A percentile compares a stretch with the other conserved stretches of the same genome.
Evolutionary conservation across 305 asterid species (phyloP).

Genomic region (Plantago coronopus): DNA sequence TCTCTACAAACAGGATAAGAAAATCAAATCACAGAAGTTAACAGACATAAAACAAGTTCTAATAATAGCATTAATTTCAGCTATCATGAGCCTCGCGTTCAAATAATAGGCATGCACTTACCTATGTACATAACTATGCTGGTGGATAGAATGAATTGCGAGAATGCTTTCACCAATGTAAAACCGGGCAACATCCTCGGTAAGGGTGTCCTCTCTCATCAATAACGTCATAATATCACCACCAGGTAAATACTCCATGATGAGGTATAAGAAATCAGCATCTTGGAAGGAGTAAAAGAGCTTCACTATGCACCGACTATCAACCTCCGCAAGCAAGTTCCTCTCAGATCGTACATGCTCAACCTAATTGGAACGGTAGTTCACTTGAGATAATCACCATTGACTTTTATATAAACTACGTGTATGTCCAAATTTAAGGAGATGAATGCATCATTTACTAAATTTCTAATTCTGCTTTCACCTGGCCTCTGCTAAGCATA

Average conservation of each 20-base stretch:
- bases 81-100: neutral
- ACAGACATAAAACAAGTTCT: neutral
- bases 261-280: slow-evolving; percentile 77
- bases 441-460: slow-evolving; percentile 1
- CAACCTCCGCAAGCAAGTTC: slow-evolving; percentile 94
- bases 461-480: slow-evolving; percentile 22
- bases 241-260: slow-evolving; percentile 97
- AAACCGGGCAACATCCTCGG: slow-evolving; percentile 84
- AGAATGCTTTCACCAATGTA: slow-evolving; percentile 88
- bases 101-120: slow-evolving; percentile 26
- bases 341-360: slow-evolving; percentile 97
- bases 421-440: slow-evolving; percentile 13
- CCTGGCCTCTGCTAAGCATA: slow-evolving; percentile 98
- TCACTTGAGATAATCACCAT: slow-evolving; percentile 10
- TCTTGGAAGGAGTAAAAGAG: slow-evolving; percentile 92
- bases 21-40: neutral
- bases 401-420: neutral
- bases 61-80: neutral
- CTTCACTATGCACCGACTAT: slow-evolving; percentile 93
- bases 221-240: slow-evolving; percentile 94
- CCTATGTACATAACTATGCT: slow-evolving; percentile 88
- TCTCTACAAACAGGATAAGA: slow-evolving; percentile 51
- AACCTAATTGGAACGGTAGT: slow-evolving; percentile 45
- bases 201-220: slow-evolving; percentile 86
- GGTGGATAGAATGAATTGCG: slow-evolving; percentile 90